Evolutionary conservation across 164 flowering plant species (phyloP).

Genomic region (Piper betle): DNA sequence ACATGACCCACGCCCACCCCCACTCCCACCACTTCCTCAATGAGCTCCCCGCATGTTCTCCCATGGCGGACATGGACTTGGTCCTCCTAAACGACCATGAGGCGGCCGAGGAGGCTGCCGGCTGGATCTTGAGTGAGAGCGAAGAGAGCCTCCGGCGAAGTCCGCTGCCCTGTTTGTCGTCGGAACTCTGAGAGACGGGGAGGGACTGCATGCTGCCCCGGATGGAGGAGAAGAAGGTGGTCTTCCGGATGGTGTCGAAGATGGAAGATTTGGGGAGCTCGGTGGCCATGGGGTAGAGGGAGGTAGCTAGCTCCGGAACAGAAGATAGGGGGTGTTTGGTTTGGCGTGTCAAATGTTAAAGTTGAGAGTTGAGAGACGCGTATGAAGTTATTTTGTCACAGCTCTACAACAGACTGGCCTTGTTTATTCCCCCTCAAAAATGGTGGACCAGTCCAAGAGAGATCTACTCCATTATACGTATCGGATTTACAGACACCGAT

Average conservation of each 20-base stretch:
- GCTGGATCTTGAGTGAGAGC: background rate
- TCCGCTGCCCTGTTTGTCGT: background rate
- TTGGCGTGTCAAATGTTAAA: background rate
- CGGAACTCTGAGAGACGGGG: background rate
- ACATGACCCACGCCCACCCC: slow-evolving; percentile 64
- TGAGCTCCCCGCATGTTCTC: slow-evolving; percentile 32
- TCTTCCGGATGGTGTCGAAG: background rate
- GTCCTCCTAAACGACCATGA: slow-evolving; percentile 24
- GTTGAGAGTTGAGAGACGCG: background rate
- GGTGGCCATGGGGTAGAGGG: background rate
- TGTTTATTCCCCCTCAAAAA: background rate
- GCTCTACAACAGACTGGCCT: background rate
- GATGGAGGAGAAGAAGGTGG: background rate
- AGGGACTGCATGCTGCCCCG: background rate
- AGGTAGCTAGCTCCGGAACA: background rate
- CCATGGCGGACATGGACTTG: slow-evolving; percentile 45
- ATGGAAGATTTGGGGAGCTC: background rate
- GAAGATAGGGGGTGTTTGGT: background rate
- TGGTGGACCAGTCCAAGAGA: background rate
- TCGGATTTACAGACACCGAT: background rate
- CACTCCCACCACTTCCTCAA: slow-evolving; percentile 62
- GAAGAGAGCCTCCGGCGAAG: background rate
- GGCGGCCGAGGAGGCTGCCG: background rate
- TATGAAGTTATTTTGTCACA: background rate
- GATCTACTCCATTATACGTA: background rate